Evolutionary conservation across 2,329 filamentous ascomycete species (phyloP).

Genomic region (Calonectria hongkongensis): DNA sequence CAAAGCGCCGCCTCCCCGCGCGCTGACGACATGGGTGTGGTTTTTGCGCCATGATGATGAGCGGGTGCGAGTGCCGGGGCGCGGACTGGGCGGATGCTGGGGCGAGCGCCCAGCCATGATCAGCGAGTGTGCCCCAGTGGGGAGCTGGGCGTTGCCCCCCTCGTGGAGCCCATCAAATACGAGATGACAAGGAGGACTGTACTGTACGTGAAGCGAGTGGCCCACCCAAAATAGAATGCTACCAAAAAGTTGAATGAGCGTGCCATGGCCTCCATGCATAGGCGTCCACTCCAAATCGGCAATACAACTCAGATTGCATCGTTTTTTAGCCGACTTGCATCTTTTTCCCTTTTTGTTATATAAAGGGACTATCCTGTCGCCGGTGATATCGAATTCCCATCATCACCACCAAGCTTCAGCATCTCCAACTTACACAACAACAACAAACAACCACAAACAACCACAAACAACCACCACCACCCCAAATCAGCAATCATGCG

Average conservation of each 20-base stretch:
- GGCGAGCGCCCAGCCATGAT: neutral
- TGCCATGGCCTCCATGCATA: conserved; percentile 6
- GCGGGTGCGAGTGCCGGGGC: neutral
- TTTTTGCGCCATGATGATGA: conserved; percentile 2
- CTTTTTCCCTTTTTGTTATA: neutral
- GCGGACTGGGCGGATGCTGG: neutral
- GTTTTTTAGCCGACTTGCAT: neutral
- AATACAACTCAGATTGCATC: neutral
- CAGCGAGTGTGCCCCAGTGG: conserved; percentile 6
- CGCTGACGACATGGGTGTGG: neutral
- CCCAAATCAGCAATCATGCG: conserved; percentile 53
- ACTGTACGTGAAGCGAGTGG: conserved; percentile 22
- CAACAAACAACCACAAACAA: neutral
- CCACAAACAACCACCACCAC: neutral
- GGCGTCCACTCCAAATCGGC: neutral
- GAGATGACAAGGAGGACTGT: conserved; percentile 14
- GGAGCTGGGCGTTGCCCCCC: neutral
- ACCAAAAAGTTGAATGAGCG: neutral
- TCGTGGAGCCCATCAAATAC: conserved; percentile 7
- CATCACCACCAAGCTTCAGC: neutral
- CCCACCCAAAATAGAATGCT: conserved; percentile 19
- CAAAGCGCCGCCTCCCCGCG: neutral
- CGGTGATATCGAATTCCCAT: neutral
- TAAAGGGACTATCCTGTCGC: conserved; percentile 1
- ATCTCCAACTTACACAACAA: neutral